Evolutionary conservation across 2,329 filamentous ascomycete species (phyloP).

Genomic region (Epicoccum nigrum): DNA sequence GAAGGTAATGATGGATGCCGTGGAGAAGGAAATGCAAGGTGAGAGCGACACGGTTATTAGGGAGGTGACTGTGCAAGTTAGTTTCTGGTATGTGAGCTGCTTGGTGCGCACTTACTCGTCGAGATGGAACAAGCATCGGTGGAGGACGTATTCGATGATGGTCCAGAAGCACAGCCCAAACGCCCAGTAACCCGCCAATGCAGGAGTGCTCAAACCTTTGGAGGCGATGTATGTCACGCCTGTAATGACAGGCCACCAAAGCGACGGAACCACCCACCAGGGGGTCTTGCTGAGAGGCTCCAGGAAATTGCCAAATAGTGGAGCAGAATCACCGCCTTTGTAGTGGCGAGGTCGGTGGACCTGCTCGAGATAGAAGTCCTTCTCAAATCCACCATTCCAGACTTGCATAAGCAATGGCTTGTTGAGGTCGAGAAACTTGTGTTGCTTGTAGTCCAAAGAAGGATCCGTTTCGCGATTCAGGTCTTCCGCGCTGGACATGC

Average conservation of each 20-base stretch:
- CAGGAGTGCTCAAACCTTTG: slow-evolving; percentile 54
- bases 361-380: slow-evolving; percentile 96
- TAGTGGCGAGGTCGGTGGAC: slow-evolving; percentile 96
- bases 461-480: slow-evolving; percentile 84
- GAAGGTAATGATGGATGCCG: slow-evolving; percentile 96
- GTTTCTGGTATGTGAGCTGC: not conserved
- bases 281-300: slow-evolving; percentile 94
- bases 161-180: slow-evolving; percentile 83
- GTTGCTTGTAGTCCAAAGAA: slow-evolving; percentile 76
- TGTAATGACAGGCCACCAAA: slow-evolving; percentile 82
- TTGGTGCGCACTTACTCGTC: slow-evolving; percentile 70
- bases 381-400: slow-evolving; percentile 85
- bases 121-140: slow-evolving; percentile 91
- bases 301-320: slow-evolving; percentile 96
- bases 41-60: slow-evolving; percentile 86
- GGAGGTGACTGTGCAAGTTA: slow-evolving; percentile 69
- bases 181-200: slow-evolving; percentile 67
- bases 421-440: slow-evolving; percentile 93
- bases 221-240: slow-evolving; percentile 74
- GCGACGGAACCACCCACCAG: slow-evolving; percentile 84
- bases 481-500: slow-evolving; percentile 89
- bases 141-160: slow-evolving; percentile 84
- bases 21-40: slow-evolving; percentile 93
- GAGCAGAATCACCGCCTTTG: slow-evolving; percentile 88
- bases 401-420: slow-evolving; percentile 86